Evolutionary conservation across 345 rosid species (phyloP).

Genomic region (Eucalyptus pauciflora): DNA sequence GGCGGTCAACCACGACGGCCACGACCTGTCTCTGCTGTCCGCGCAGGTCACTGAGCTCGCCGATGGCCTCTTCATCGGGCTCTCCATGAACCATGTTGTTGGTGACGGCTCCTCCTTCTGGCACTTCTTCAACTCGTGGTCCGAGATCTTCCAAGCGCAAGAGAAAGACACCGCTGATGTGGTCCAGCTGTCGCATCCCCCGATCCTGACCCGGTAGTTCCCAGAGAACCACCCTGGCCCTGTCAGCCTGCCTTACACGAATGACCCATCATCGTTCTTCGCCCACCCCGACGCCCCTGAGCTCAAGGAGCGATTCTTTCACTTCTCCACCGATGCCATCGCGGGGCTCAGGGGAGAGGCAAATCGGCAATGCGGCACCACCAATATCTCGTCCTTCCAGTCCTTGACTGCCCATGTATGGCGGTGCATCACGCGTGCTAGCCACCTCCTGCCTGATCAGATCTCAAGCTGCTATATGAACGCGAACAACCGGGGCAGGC

Average conservation of each 20-base stretch:
- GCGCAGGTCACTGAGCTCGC: slow-evolving; percentile 50
- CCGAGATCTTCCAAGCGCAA: slow-evolving; percentile 44
- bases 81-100: slow-evolving; percentile 49
- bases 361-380: slow-evolving; percentile 28
- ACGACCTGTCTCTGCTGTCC: slow-evolving; percentile 33
- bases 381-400: slow-evolving; percentile 62
- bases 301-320: slow-evolving; percentile 48
- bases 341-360: slow-evolving; percentile 37
- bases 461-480: slow-evolving; percentile 42
- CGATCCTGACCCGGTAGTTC: slow-evolving; percentile 38
- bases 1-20: slow-evolving; percentile 53
- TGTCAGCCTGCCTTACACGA: slow-evolving; percentile 32
- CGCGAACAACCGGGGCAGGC: slow-evolving; percentile 34
- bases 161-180: background rate
- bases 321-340: slow-evolving; percentile 44
- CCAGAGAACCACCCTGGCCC: slow-evolving; percentile 33
- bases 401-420: slow-evolving; percentile 52
- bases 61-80: slow-evolving; percentile 63
- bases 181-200: slow-evolving; percentile 24
- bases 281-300: slow-evolving; percentile 24
- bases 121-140: slow-evolving; percentile 58
- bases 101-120: slow-evolving; percentile 65
- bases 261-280: slow-evolving; percentile 38
- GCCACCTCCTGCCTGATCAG: slow-evolving; percentile 18
- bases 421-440: slow-evolving; percentile 42